Conservation (phyloP, 106 monocot genomes). For the Posidonia australis region DNA sequence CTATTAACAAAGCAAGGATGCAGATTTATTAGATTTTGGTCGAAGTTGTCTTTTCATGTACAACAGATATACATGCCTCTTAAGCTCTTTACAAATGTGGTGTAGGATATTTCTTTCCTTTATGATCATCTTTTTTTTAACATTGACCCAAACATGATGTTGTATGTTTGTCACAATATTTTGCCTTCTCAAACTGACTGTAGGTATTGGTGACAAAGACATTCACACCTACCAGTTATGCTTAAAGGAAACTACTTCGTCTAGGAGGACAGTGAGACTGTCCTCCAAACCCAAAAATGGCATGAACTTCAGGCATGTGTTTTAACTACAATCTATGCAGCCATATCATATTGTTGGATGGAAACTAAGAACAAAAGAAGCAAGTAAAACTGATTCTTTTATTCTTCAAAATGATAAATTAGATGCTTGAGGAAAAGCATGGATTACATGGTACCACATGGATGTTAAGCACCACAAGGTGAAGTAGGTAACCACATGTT, state of each 20-base stretch:
- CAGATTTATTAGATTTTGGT: too few relatives aligned
- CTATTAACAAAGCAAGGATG: too few relatives aligned
- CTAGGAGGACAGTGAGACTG: conserved; percentile 24
- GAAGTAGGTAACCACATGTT: too few relatives aligned
- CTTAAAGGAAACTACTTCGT: conserved; percentile 21
- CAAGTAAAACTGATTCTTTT: not conserved
- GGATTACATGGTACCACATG: too few relatives aligned
- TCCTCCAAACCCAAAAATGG: conserved; percentile 35
- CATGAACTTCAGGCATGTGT: conserved; percentile 46
- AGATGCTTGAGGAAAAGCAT: too few relatives aligned
- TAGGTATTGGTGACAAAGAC: conserved; percentile 50
- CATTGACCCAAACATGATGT: not conserved
- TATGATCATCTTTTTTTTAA: not conserved
- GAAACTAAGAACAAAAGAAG: not conserved
- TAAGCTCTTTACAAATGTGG: not conserved
- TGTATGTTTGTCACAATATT: not conserved
- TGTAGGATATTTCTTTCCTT: conserved; percentile 4
- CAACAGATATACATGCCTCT: too few relatives aligned
- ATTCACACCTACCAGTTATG: conserved; percentile 36
- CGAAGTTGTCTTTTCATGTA: too few relatives aligned
- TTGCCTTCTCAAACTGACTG: not conserved
- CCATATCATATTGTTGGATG: not conserved
- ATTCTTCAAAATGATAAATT: too few relatives aligned
- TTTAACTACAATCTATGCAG: not conserved
- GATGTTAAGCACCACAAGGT: too few relatives aligned